Conservation (phyloP, 2,329 filamentous ascomycete species). For the Cyclaneusma minus region DNA sequence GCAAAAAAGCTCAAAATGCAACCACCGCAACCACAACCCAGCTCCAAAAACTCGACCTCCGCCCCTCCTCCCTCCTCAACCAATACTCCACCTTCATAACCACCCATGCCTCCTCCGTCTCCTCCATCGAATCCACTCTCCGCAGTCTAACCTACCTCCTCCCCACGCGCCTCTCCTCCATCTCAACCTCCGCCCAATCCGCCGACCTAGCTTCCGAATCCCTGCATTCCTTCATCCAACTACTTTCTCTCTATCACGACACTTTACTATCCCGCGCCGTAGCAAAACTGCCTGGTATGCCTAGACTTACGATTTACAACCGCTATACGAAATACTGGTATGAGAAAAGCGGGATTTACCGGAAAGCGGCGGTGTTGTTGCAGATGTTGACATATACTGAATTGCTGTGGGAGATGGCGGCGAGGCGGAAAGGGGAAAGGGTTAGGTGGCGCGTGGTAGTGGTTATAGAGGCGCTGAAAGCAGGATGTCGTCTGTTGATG, state of each 20-base stretch:
- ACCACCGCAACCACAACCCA: too few species aligned
- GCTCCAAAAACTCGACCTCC: too few species aligned
- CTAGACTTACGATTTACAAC: slow-evolving; percentile 35
- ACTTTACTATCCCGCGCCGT: slow-evolving; percentile 57
- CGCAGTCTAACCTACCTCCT: slow-evolving; percentile 93
- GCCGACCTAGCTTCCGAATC: slow-evolving; percentile 91
- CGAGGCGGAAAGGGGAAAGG: slow-evolving; percentile 70
- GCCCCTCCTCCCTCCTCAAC: too few species aligned
- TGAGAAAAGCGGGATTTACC: slow-evolving; percentile 52
- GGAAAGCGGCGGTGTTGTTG: slow-evolving; percentile 63
- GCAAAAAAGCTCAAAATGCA: too few species aligned
- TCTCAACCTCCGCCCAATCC: too few species aligned
- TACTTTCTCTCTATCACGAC: slow-evolving; percentile 89
- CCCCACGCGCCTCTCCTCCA: too few species aligned
- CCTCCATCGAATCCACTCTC: slow-evolving; percentile 86
- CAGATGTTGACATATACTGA: slow-evolving; percentile 92
- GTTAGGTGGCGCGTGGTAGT: slow-evolving; percentile 80
- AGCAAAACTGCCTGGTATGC: slow-evolving; percentile 37
- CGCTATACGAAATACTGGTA: slow-evolving; percentile 56
- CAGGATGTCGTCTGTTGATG: slow-evolving; percentile 65
- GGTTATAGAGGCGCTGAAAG: slow-evolving; percentile 72
- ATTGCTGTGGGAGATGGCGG: slow-evolving; percentile 93
- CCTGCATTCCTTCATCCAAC: slow-evolving; percentile 73
- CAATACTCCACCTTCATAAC: slow-evolving; percentile 84
- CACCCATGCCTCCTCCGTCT: slow-evolving; percentile 85